phyloP scores from a whole-genome alignment of 108 stramenopile genomes.

The Cyclotella cryptica region DNA sequence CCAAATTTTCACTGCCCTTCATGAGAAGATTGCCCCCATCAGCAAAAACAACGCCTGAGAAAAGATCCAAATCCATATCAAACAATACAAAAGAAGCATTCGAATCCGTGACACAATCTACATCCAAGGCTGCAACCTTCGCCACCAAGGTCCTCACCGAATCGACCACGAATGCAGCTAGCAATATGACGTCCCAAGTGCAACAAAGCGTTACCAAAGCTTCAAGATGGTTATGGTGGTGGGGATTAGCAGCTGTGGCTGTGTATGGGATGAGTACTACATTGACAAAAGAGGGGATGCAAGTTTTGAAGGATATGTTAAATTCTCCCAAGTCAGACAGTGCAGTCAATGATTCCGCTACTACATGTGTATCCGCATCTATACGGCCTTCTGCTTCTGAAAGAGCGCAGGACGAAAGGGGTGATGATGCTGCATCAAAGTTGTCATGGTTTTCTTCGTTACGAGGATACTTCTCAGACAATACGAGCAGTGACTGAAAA shows the following conservation, averaged over 20 bases:
- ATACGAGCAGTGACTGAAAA: too few relatives aligned
- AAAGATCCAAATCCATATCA: too few relatives aligned
- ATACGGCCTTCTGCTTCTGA: too few relatives aligned
- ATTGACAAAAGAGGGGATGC: slow-evolving; percentile 60
- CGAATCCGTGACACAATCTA: background rate
- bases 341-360: background rate
- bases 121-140: background rate
- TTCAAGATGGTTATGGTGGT: slow-evolving; percentile 65
- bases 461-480: too few relatives aligned
- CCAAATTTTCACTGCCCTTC: too few relatives aligned
- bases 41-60: too few relatives aligned
- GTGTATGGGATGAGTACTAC: slow-evolving; percentile 77
- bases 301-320: slow-evolving; percentile 30
- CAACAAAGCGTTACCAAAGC: slow-evolving; percentile 22
- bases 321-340: background rate
- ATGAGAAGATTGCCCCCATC: too few relatives aligned
- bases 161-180: slow-evolving; percentile 9
- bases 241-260: slow-evolving; percentile 72
- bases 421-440: too few relatives aligned
- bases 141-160: slow-evolving; percentile 12
- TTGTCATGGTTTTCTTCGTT: too few relatives aligned
- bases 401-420: too few relatives aligned
- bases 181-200: slow-evolving; percentile 18
- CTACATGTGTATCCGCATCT: too few relatives aligned
- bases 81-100: too few relatives aligned